phyloP scores from a whole-genome alignment of 148 eudicot species.

The Polygonum aviculare region DNA sequence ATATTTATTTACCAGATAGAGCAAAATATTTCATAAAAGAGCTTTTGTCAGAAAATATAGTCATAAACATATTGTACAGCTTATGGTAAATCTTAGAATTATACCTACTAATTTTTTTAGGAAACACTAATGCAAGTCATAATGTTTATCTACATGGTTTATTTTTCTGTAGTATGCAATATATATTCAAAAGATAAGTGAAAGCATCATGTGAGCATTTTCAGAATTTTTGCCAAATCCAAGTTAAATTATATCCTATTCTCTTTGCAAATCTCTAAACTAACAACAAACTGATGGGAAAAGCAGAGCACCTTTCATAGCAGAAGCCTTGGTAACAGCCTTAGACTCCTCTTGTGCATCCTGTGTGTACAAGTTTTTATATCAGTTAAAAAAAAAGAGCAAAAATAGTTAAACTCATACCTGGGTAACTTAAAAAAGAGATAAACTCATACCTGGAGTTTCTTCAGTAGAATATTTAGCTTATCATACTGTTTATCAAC shows the following conservation, averaged over 20 bases:
- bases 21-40: neutral
- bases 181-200: neutral
- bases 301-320: constrained; percentile 70
- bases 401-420: too few species aligned
- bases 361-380: constrained; percentile 30
- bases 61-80: neutral
- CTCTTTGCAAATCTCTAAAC: neutral
- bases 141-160: neutral
- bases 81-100: neutral
- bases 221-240: neutral
- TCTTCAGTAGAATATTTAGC: constrained; percentile 53
- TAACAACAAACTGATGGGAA: neutral
- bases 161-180: neutral
- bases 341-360: constrained; percentile 96
- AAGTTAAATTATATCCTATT: neutral
- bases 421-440: neutral
- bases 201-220: neutral
- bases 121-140: neutral
- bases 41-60: neutral
- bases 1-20: neutral
- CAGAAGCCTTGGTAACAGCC: constrained; percentile 78
- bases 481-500: constrained; percentile 75
- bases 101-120: neutral
- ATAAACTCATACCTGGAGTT: constrained; percentile 57
- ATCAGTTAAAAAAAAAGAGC: neutral